Evolutionary conservation across 2,329 filamentous ascomycete genomes (phyloP).

Genomic region (Cercospora berteroae): DNA sequence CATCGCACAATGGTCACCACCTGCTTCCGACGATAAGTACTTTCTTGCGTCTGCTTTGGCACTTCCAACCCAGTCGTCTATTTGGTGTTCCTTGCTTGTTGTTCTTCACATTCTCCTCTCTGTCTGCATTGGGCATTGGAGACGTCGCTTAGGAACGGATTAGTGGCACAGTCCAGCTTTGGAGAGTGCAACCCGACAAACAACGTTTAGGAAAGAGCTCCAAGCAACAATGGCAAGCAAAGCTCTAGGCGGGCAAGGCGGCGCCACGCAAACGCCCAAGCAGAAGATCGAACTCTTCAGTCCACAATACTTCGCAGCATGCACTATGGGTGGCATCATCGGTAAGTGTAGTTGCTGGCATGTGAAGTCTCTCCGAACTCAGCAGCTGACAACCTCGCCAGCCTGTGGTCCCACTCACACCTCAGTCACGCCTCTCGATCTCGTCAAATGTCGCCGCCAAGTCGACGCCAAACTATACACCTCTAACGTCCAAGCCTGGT

Average conservation of each 20-base stretch:
- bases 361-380: background rate
- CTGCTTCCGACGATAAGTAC: constrained; percentile 2
- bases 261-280: constrained; percentile 58
- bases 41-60: background rate
- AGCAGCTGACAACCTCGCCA: too few relatives aligned
- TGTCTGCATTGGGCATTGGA: background rate
- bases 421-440: constrained; percentile 80
- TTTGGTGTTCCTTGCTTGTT: background rate
- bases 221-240: constrained; percentile 10
- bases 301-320: constrained; percentile 78
- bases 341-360: background rate
- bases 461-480: constrained; percentile 83
- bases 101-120: background rate
- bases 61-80: background rate
- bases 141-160: background rate
- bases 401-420: constrained; percentile 76
- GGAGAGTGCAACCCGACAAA: background rate
- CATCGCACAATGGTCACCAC: background rate
- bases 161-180: background rate
- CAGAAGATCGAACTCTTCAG: constrained; percentile 78
- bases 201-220: background rate
- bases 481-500: constrained; percentile 81
- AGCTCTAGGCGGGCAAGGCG: constrained; percentile 10
- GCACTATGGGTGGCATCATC: constrained; percentile 75
- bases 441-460: constrained; percentile 88